Conservation (phyloP, 176 grass and related monocot genomes). For the Aechmea fasciata region DNA sequence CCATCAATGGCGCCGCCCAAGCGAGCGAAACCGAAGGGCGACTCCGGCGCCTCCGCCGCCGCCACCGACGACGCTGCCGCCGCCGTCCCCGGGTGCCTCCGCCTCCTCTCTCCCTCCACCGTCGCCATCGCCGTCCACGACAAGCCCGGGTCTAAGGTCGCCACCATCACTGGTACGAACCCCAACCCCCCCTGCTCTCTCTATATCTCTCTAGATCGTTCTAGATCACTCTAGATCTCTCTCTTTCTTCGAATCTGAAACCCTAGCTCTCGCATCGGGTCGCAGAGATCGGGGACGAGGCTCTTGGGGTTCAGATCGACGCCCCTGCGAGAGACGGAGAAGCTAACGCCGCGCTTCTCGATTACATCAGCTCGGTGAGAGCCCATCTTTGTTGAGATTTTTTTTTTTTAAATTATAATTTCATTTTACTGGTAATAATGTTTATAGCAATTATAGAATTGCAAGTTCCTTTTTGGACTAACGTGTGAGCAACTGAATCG, state of each 20-base stretch:
- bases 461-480: no score
- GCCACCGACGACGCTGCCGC: background rate
- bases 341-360: slow-evolving; percentile 81
- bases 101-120: slow-evolving; percentile 61
- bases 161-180: slow-evolving; percentile 66
- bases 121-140: slow-evolving; percentile 80
- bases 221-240: background rate
- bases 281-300: slow-evolving; percentile 77
- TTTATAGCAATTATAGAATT: no score
- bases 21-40: slow-evolving; percentile 56
- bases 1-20: slow-evolving; percentile 66
- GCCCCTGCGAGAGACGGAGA: slow-evolving; percentile 87
- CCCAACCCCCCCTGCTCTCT: background rate
- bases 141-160: slow-evolving; percentile 83
- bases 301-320: slow-evolving; percentile 86
- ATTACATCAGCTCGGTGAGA: slow-evolving; percentile 85
- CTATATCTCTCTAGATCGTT: background rate
- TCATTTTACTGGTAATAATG: no score
- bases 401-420: background rate
- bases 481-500: no score
- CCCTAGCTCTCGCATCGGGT: background rate
- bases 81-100: slow-evolving; percentile 60
- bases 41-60: slow-evolving; percentile 6
- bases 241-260: no score
- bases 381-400: background rate